Base-by-base conservation (phyloP, 225 moss, liverwort and hornwort species). In the Thuidium tamariscinum region DNA sequence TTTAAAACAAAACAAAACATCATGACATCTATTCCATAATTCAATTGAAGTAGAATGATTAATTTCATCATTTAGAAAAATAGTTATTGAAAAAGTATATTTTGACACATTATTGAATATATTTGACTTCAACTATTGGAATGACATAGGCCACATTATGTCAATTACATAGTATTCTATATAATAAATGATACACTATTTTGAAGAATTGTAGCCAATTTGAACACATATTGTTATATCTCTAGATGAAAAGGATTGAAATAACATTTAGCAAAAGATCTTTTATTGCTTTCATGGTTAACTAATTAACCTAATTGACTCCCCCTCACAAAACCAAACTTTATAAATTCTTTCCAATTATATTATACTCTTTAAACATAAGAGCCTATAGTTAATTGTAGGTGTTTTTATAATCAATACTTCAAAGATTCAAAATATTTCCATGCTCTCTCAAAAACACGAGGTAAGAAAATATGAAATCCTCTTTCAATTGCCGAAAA, bases 251-350 rank as follows among this genome's bases (percentile, higher is more conserved):
- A 52, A n/a, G 22, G 13, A 74, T 5, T 14, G 2, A 75, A 75
- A 54, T 15, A 75, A n/a, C 5, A 75, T 36, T n/a, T 54, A n/a
- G 1, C 3, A 36, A 52, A n/a, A 25, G 16, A 6, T 16, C 9
- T 23, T 23, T 54, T 3, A 25, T 54, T 54, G 10, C 16, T 25
- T 76, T 23, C 54, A 15, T 5, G 25, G 23, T 22, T 51, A n/a
- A 34, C 3, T 3, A 49, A 51, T 3, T 4, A 0, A 34, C 3
- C 51, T 34, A 49, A 74, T 51, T 34, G 5, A 8, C 49, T 0
- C 0, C n/a, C 9, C 9, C 0, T 49, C 8, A 8, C 8, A 51
- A 51, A 51, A 8, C 2, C 0, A 3, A 74, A n/a, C 14, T 2
- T 75, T 23, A 36, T 9, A 75, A 54, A 15, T 52, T 54, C 9